A percentile compares a stretch with the other conserved stretches of the same genome.
phyloP scores from a whole-genome alignment of 805 yeast genomes.

The Sugiyamaella chiloensis region DNA sequence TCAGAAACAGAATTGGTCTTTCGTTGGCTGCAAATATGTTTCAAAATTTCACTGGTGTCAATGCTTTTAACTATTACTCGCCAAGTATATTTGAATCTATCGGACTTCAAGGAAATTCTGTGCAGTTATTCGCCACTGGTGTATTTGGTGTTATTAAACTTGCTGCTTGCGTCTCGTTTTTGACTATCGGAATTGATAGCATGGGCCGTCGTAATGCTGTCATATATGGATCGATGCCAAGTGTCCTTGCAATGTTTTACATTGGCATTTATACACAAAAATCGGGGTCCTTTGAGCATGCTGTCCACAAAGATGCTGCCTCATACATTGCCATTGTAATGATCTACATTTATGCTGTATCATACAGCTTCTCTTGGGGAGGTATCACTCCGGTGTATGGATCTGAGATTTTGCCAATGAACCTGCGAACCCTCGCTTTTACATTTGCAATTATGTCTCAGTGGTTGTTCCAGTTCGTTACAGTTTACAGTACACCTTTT shows the following conservation, averaged over 20 bases:
- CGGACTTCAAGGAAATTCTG: slow-evolving; percentile 45
- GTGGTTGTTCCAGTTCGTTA: slow-evolving; percentile 43
- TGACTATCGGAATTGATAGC: slow-evolving; percentile 44
- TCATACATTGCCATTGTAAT: slow-evolving; percentile 13
- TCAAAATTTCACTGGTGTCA: slow-evolving; percentile 17
- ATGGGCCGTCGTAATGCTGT: slow-evolving; percentile 46
- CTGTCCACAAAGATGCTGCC: slow-evolving; percentile 17
- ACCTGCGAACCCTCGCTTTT: slow-evolving; percentile 10
- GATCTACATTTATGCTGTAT: slow-evolving; percentile 12
- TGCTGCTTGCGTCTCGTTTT: slow-evolving; percentile 37
- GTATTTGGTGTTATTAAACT: slow-evolving; percentile 48
- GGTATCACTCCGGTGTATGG: slow-evolving; percentile 14
- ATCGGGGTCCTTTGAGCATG: slow-evolving; percentile 36
- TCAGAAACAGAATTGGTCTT: slow-evolving; percentile 16
- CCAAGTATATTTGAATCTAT: slow-evolving; percentile 48
- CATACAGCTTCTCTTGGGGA: slow-evolving; percentile 13
- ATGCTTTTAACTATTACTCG: slow-evolving; percentile 44
- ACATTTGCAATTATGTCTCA: slow-evolving; percentile 14
- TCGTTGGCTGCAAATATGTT: slow-evolving; percentile 15
- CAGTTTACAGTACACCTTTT: slow-evolving; percentile 46
- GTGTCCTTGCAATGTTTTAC: slow-evolving; percentile 47
- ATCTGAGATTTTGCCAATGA: slow-evolving; percentile 11
- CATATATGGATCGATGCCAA: slow-evolving; percentile 38
- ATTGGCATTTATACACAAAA: slow-evolving; percentile 47
- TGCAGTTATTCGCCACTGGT: slow-evolving; percentile 50